Evolutionary conservation across 371 early-diverging fungal species (phyloP).

Genomic region (Mucor ambiguus): DNA sequence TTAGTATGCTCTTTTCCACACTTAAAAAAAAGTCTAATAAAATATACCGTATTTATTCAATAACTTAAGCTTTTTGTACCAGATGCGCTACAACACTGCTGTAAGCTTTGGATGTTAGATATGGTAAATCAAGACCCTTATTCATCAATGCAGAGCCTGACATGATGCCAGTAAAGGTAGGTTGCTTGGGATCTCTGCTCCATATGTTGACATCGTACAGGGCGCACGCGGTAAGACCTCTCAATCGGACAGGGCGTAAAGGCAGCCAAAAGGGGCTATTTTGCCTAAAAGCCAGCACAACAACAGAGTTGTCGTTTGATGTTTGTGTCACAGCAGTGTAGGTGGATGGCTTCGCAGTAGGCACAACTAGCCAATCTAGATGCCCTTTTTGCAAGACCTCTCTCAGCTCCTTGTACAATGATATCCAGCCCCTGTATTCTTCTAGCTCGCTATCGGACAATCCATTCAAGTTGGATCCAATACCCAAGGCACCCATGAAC

Average conservation of each 20-base stretch:
- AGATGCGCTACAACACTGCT: constrained; percentile 25
- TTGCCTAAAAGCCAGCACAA: constrained; percentile 37
- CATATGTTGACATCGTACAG: constrained; percentile 27
- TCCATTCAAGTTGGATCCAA: constrained; percentile 32
- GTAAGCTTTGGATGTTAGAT: constrained; percentile 19
- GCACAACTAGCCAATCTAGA: constrained; percentile 38
- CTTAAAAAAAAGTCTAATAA: neutral
- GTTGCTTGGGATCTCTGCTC: constrained; percentile 20
- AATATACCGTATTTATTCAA: too few relatives aligned
- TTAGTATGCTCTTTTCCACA: neutral
- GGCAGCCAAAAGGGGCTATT: constrained; percentile 32
- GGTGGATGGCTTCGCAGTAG: neutral
- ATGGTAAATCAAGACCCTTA: constrained; percentile 28
- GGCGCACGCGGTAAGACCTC: constrained; percentile 13
- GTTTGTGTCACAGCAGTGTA: constrained; percentile 27
- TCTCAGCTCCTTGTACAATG: constrained; percentile 36
- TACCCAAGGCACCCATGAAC: constrained; percentile 42
- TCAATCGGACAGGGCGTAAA: constrained; percentile 28
- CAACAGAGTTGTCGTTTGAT: constrained; percentile 23
- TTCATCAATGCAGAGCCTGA: constrained; percentile 37
- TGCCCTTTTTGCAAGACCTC: constrained; percentile 34
- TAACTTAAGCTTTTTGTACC: neutral
- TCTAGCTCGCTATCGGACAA: constrained; percentile 15
- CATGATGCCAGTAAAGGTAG: constrained; percentile 17
- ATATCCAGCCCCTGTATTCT: constrained; percentile 33